These are phyloP conservation scores for Pythium aquatile DNA, from an alignment of 352 stramenopile genomes.

Conservation along the genomic window DNA sequence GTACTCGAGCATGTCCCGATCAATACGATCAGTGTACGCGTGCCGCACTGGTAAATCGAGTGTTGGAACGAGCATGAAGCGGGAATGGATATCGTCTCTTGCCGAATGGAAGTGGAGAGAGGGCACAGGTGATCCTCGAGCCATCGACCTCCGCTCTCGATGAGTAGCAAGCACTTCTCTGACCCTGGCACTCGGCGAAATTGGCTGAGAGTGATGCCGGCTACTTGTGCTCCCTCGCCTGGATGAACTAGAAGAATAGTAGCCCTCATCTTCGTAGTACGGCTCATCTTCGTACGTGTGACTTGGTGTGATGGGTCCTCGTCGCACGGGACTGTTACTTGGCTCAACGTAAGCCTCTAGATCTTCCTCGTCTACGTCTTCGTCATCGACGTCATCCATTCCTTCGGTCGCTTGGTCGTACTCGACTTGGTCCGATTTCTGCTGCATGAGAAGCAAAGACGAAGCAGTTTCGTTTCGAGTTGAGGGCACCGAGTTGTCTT, in stretches of 20 bases:
- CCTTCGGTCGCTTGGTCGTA: slow-evolving; percentile 16
- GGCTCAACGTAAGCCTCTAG: slow-evolving; percentile 17
- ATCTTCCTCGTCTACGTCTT: slow-evolving; percentile 21
- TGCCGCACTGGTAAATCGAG: slow-evolving; percentile 12
- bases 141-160: slow-evolving; percentile 26
- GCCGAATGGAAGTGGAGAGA: slow-evolving; percentile 35
- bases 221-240: slow-evolving; percentile 13
- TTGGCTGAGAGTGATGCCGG: slow-evolving; percentile 14
- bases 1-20: slow-evolving; percentile 26
- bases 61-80: slow-evolving; percentile 19
- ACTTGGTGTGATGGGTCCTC: slow-evolving; percentile 22
- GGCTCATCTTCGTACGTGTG: background rate
- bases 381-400: slow-evolving; percentile 19
- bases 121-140: slow-evolving; percentile 5
- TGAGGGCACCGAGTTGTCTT: slow-evolving; percentile 18
- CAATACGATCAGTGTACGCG: slow-evolving; percentile 41
- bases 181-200: slow-evolving; percentile 61
- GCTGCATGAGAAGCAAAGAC: slow-evolving; percentile 33
- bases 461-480: slow-evolving; percentile 49
- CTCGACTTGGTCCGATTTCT: slow-evolving; percentile 22
- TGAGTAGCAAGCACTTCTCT: slow-evolving; percentile 42
- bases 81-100: slow-evolving; percentile 29
- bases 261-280: slow-evolving; percentile 6
- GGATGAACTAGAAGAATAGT: slow-evolving; percentile 22
- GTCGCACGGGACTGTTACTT: slow-evolving; percentile 27